phyloP scores from a whole-genome alignment of 805 yeast species.

The Starmera pachycereana region DNA sequence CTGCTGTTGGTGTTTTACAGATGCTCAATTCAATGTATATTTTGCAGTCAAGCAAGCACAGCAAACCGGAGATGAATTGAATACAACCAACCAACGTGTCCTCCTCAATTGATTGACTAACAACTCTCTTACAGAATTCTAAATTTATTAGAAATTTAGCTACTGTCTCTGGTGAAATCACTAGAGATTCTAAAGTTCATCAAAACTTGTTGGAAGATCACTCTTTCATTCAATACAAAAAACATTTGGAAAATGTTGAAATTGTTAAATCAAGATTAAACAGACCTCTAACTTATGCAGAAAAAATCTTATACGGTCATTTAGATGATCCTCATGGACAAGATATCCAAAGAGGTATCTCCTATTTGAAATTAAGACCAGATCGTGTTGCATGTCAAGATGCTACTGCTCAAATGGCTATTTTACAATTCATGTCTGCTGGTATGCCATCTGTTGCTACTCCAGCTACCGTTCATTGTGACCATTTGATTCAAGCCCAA shows the following conservation, averaged over 20 bases:
- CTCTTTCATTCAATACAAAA: conserved; percentile 86
- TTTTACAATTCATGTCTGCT: conserved; percentile 92
- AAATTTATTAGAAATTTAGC: conserved; percentile 28
- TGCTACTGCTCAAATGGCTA: conserved; percentile 98
- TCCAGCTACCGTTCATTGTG: conserved; percentile 96
- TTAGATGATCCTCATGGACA: conserved; percentile 87
- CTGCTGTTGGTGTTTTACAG: no score
- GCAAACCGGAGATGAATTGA: no score
- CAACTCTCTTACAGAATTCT: conserved; percentile 1
- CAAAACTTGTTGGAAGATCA: conserved; percentile 75
- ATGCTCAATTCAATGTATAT: no score
- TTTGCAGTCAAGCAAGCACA: no score
- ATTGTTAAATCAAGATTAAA: conserved; percentile 73
- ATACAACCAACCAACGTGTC: no score
- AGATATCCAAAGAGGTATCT: conserved; percentile 76
- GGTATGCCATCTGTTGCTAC: conserved; percentile 87
- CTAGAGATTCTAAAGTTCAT: conserved; percentile 63
- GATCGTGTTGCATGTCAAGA: conserved; percentile 99
- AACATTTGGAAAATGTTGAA: conserved; percentile 78
- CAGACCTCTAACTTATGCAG: conserved; percentile 92
- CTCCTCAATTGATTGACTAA: neutral
- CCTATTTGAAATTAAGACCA: conserved; percentile 90
- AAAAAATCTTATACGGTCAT: conserved; percentile 91
- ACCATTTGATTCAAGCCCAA: conserved; percentile 94
- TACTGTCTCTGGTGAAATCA: conserved; percentile 27